A percentile compares a stretch with the other conserved stretches of the same genome.
phyloP scores from a whole-genome alignment of 108 stramenopile genomes.

The Fistulifera pelliculosa region DNA sequence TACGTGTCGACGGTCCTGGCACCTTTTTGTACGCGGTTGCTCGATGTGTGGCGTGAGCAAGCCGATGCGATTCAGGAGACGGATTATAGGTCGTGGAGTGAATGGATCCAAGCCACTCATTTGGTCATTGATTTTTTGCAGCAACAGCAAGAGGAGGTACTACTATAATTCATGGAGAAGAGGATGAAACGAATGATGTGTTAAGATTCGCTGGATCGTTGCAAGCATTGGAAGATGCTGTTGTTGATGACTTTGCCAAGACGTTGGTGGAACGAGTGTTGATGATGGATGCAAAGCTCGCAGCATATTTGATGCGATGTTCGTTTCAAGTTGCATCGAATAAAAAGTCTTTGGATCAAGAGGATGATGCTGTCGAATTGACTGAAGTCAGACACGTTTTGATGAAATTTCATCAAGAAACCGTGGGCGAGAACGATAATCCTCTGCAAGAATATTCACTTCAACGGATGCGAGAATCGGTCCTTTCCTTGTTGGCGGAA shows the following conservation, averaged over 20 bases:
- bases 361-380: neutral
- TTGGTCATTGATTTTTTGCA: slow-evolving; percentile 29
- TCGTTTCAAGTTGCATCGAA: slow-evolving; percentile 34
- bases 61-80: slow-evolving; percentile 38
- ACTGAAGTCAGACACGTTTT: neutral
- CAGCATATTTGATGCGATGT: slow-evolving; percentile 62
- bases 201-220: slow-evolving; percentile 52
- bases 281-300: slow-evolving; percentile 67
- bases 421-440: neutral
- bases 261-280: slow-evolving; percentile 58
- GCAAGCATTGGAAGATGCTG: slow-evolving; percentile 41
- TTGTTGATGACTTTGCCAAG: slow-evolving; percentile 58
- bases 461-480: slow-evolving; percentile 14
- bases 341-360: neutral
- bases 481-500: slow-evolving; percentile 24
- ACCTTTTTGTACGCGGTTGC: slow-evolving; percentile 52
- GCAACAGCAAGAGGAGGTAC: slow-evolving; percentile 10
- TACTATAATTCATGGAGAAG: no score
- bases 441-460: neutral
- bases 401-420: neutral
- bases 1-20: slow-evolving; percentile 55
- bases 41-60: slow-evolving; percentile 61
- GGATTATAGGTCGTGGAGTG: slow-evolving; percentile 45
- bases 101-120: slow-evolving; percentile 60
- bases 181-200: slow-evolving; percentile 27